These are phyloP conservation scores for Aspergillus transmontanensis DNA, from an alignment of 2,329 filamentous ascomycete species.

Conservation along the genomic window DNA sequence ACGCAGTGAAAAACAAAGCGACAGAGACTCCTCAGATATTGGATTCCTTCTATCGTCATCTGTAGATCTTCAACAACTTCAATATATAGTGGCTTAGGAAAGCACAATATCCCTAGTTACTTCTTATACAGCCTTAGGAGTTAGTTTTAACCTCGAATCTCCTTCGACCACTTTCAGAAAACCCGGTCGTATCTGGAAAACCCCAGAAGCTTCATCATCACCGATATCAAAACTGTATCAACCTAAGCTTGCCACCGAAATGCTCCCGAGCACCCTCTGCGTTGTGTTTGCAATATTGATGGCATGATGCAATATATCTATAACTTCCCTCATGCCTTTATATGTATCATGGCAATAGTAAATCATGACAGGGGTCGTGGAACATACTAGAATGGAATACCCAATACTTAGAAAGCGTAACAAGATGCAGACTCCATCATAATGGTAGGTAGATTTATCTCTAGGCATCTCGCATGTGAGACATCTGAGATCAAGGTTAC, in stretches of 20 bases:
- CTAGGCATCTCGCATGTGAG: neutral
- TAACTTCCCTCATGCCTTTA: neutral
- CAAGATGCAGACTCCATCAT: neutral
- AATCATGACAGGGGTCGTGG: too few relatives aligned
- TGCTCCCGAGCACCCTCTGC: neutral
- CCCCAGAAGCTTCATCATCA: too few relatives aligned
- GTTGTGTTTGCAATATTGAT: neutral
- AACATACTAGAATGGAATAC: neutral
- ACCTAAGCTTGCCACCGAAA: neutral
- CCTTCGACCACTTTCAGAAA: too few relatives aligned
- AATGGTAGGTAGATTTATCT: neutral
- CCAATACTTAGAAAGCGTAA: neutral
- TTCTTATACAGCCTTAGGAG: neutral
- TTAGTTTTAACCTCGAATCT: too few relatives aligned
- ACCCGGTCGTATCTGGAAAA: too few relatives aligned
- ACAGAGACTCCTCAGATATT: neutral
- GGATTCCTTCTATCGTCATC: neutral
- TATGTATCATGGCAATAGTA: neutral
- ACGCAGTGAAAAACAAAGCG: neutral
- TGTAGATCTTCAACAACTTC: neutral
- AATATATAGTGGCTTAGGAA: neutral
- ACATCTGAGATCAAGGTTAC: neutral
- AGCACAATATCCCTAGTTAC: neutral
- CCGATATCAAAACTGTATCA: neutral
- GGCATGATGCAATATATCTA: neutral